A percentile compares a stretch with the other conserved stretches of the same genome.
These are phyloP conservation scores for Dioszegia aurantiaca DNA, from an alignment of 768 basidiomycete genomes.

Conservation along the genomic window DNA sequence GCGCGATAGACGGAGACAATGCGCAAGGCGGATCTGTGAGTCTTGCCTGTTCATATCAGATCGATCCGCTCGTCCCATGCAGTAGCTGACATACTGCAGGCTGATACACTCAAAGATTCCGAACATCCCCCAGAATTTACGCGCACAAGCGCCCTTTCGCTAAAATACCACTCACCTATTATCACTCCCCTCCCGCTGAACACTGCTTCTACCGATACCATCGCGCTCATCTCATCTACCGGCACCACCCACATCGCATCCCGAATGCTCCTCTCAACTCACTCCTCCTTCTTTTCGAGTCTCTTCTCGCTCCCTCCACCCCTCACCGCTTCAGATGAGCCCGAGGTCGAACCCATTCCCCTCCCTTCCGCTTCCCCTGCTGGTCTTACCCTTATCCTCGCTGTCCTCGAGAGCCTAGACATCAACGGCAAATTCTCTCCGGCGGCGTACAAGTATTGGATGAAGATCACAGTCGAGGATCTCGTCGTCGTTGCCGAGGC, in stretches of 20 bases:
- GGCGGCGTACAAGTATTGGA: constrained; percentile 2
- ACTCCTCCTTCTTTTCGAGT: neutral
- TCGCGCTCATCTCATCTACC: neutral
- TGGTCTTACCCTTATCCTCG: neutral
- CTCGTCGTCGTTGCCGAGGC: neutral
- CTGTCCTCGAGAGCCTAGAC: neutral
- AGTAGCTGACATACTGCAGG: too few species aligned
- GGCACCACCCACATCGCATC: neutral
- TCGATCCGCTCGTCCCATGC: too few species aligned
- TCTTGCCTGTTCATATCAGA: too few species aligned
- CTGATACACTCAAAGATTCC: too few species aligned
- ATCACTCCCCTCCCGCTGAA: too few species aligned
- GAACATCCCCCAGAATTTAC: too few species aligned
- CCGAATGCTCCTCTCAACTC: neutral
- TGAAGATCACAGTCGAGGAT: neutral
- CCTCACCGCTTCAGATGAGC: neutral
- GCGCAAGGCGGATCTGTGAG: too few species aligned
- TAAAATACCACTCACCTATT: too few species aligned
- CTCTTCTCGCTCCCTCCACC: neutral
- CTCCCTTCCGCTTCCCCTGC: neutral
- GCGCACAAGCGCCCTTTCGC: too few species aligned
- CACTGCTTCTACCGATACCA: neutral
- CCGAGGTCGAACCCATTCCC: neutral
- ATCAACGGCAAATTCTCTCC: neutral
- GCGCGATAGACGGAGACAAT: too few species aligned